Conservation (phyloP, 2,329 filamentous ascomycete species). For the Penicillium sp. region DNA sequence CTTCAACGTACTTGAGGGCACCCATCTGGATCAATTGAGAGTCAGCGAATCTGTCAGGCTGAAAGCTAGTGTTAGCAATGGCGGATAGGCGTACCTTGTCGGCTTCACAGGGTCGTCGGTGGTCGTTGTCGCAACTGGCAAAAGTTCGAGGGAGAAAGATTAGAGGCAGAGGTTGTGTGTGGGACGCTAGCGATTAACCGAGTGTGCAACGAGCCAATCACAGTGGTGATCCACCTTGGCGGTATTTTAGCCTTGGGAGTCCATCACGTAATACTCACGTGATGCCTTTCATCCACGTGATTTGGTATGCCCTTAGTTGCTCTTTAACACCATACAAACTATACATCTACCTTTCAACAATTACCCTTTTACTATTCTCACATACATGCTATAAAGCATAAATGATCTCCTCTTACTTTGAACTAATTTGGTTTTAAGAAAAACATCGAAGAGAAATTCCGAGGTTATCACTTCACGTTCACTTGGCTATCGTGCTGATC, state of each 20-base stretch:
- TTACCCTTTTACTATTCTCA: background rate
- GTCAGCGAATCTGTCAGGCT: conserved; percentile 15
- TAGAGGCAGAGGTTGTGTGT: conserved; percentile 37
- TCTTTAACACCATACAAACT: background rate
- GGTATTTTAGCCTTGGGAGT: conserved; percentile 11
- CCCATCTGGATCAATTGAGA: conserved; percentile 64
- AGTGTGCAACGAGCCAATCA: conserved; percentile 26
- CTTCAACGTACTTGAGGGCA: conserved; percentile 99
- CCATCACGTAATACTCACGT: background rate
- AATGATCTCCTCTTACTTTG: background rate
- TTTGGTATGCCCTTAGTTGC: background rate
- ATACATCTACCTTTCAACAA: background rate
- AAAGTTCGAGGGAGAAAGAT: conserved; percentile 33
- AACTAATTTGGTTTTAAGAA: background rate
- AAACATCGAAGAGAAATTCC: background rate
- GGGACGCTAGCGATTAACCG: conserved; percentile 43
- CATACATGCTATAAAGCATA: background rate
- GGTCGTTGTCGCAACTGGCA: conserved; percentile 39
- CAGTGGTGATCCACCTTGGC: background rate
- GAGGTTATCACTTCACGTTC: background rate
- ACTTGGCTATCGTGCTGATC: background rate
- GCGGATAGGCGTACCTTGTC: conserved; percentile 39
- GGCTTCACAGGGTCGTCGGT: conserved; percentile 41
- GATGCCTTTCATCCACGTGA: too few relatives aligned
- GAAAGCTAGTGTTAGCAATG: background rate